Percentiles rank a stretch among this genome's conserved stretches.
Evolutionary conservation across 495 filamentous ascomycete species (phyloP).

Genomic region (Pseudevernia furfuracea): DNA sequence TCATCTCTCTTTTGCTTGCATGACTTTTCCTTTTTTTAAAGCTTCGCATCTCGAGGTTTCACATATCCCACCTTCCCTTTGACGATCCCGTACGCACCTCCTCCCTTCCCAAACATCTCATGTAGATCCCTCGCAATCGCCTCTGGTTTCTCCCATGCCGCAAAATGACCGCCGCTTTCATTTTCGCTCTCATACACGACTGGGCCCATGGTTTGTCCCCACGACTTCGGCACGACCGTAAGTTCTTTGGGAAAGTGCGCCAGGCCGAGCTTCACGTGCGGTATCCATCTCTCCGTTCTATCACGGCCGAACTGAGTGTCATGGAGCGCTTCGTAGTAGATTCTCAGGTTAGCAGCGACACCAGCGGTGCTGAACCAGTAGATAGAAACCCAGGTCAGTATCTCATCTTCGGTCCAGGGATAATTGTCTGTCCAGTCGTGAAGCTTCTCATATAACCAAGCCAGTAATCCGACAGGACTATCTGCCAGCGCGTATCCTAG

Average conservation of each 20-base stretch:
- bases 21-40: neutral
- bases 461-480: constrained; percentile 52
- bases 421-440: constrained; percentile 61
- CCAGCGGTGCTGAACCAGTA: constrained; percentile 53
- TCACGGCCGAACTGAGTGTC: constrained; percentile 22
- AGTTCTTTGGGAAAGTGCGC: constrained; percentile 48
- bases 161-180: constrained; percentile 54
- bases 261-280: constrained; percentile 47
- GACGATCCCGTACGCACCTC: constrained; percentile 33
- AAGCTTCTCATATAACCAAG: constrained; percentile 66
- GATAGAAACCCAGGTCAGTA: constrained; percentile 58
- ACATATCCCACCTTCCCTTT: constrained; percentile 29
- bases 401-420: constrained; percentile 60
- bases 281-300: constrained; percentile 28
- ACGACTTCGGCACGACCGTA: constrained; percentile 41
- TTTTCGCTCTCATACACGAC: constrained; percentile 48
- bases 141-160: constrained; percentile 50
- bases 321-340: constrained; percentile 52
- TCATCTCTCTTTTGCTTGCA: neutral
- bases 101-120: constrained; percentile 46
- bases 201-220: constrained; percentile 43
- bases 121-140: constrained; percentile 46
- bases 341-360: constrained; percentile 46
- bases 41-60: constrained; percentile 7
- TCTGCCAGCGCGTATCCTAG: constrained; percentile 50